Base-by-base conservation (phyloP, 345 rosid genomes). In the Barbarea vulgaris region DNA sequence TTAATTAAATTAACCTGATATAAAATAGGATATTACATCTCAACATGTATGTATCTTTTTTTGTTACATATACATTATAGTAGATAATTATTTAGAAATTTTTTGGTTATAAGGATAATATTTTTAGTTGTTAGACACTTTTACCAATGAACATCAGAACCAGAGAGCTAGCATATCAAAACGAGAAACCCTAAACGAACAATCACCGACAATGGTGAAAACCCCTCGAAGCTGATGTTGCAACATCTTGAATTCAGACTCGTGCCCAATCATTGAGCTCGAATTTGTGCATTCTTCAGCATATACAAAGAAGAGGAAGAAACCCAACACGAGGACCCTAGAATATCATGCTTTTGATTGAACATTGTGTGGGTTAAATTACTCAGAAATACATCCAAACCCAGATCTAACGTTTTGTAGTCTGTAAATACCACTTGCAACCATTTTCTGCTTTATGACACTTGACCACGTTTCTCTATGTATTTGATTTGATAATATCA, bases 191-290 rank as follows among this genome's bases (percentile, higher is more conserved):
- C 71, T 67, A 75, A 95, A 95, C 2, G 97, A 86, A 80, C 99
- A 95, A 68, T 87, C 93, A 67, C 92, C 96, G 73, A 92, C 34
- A 13, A 92, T 74, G 67, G 86, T 83, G 70, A 95, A 33, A 21
- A 70, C 58, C 33, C 99, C 99, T 21, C 99, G 89, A 33, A 90
- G 78, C 79, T 95, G 99, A 82, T 92, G 97, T 46, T 87, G 99
- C 18, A 87, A 83, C 97, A 95, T 92, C 60, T 56, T 75, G 85
- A 95, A 85, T 53, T 89, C 86, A 55, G 87, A 87, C 70, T 82
- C 80, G 75, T 79, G 84, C 27, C 97, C 99, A 60, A 86, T 52
- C n/a, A 85, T 75, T 17, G 87, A 79, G 84, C 84, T 87, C 19
- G 87, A 65, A 21, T 85, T 90, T n/a, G 85, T 67, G 80, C 99